These are phyloP conservation scores for Eutypa lata DNA, from an alignment of 2,329 filamentous ascomycete genomes.

Conservation along the genomic window DNA sequence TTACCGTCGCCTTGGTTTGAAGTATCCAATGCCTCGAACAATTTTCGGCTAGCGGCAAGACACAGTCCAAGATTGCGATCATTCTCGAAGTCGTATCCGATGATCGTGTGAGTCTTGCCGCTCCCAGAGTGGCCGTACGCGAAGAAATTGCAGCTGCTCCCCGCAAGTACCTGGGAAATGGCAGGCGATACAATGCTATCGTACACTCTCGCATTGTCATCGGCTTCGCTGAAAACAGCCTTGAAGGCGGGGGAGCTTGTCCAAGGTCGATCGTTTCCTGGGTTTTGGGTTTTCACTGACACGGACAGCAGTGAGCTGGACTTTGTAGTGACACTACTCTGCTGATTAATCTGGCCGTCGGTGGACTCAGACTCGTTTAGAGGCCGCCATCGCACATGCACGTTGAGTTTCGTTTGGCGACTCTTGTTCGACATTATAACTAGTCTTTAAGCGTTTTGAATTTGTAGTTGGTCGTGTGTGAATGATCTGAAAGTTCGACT, in stretches of 20 bases:
- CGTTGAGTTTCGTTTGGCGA: no score
- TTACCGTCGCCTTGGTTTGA: slow-evolving; percentile 17
- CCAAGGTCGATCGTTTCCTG: slow-evolving; percentile 9
- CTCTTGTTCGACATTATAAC: no score
- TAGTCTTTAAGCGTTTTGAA: no score
- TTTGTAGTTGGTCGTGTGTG: no score
- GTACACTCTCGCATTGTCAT: slow-evolving; percentile 22
- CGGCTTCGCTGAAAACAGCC: slow-evolving; percentile 22
- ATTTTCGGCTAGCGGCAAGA: slow-evolving; percentile 32
- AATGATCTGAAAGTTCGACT: no score
- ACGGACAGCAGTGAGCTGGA: no score
- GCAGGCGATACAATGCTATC: slow-evolving; percentile 29
- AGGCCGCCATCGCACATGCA: no score
- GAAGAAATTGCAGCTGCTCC: slow-evolving; percentile 38
- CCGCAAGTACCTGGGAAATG: slow-evolving; percentile 30
- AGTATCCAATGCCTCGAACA: slow-evolving; percentile 18
- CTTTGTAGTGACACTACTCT: no score
- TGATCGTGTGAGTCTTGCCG: slow-evolving; percentile 15
- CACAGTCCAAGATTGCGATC: slow-evolving; percentile 33
- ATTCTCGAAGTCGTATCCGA: slow-evolving; percentile 39
- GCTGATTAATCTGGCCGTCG: no score
- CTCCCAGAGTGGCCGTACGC: slow-evolving; percentile 39
- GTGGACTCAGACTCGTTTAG: no score
- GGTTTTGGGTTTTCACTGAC: no score
- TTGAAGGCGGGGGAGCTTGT: slow-evolving; percentile 18